Evolutionary conservation across 208 protist genomes (phyloP).

Genomic region (Leishmania amazonensis): DNA sequence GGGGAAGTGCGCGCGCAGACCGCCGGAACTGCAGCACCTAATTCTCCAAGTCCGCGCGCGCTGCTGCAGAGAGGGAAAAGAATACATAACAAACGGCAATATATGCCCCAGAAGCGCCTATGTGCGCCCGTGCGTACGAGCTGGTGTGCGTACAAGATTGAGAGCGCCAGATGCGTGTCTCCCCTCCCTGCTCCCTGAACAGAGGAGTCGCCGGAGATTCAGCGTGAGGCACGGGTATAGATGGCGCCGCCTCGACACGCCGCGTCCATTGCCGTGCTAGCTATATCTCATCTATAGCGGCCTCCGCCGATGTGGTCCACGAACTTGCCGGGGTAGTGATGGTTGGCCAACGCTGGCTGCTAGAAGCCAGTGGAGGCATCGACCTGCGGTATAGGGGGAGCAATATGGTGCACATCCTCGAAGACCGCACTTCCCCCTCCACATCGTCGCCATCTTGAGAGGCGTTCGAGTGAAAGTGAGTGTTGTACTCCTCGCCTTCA

Average conservation of each 20-base stretch:
- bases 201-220: background rate
- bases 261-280: background rate
- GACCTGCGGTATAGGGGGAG: background rate
- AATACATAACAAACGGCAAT: background rate
- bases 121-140: background rate
- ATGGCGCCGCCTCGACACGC: background rate
- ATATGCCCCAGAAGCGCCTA: background rate
- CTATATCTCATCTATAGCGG: constrained; percentile 7
- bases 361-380: background rate
- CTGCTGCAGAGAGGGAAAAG: background rate
- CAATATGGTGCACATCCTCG: background rate
- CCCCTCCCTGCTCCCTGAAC: too few relatives aligned
- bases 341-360: background rate
- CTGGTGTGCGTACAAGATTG: too few relatives aligned
- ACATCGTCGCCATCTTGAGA: background rate
- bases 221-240: background rate
- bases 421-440: background rate
- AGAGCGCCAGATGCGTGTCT: too few relatives aligned
- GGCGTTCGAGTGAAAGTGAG: background rate
- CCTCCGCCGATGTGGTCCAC: constrained; percentile 4
- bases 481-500: background rate
- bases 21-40: too few relatives aligned
- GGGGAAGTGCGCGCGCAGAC: background rate
- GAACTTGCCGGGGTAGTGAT: background rate
- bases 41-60: too few relatives aligned